phyloP scores from a whole-genome alignment of 1,284 basidiomycete species.

The Puccinia horiana region DNA sequence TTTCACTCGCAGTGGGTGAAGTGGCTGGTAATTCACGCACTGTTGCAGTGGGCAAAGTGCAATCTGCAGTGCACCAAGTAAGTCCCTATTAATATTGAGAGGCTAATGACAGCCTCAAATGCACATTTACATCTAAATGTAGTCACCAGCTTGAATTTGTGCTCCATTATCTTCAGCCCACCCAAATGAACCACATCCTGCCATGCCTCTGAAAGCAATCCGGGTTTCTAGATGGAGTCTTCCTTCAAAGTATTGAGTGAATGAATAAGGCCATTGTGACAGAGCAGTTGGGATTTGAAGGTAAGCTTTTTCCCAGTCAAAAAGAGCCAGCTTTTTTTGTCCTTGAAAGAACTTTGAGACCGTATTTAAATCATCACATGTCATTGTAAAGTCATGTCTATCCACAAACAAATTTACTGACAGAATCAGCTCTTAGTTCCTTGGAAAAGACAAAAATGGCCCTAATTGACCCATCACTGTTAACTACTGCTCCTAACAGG shows the following conservation, averaged over 20 bases:
- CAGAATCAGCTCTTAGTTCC: neutral
- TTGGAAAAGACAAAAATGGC: neutral
- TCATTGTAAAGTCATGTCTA: neutral
- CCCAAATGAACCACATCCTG: conserved; percentile 5
- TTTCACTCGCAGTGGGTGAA: no score
- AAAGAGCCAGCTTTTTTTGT: neutral
- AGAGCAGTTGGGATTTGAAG: neutral
- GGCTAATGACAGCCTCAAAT: no score
- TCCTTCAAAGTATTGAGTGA: neutral
- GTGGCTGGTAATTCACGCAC: no score
- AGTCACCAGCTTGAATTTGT: neutral
- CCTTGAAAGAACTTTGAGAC: neutral
- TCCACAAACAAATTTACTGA: conserved; percentile 20
- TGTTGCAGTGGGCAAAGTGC: no score
- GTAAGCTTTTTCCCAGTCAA: conserved; percentile 30
- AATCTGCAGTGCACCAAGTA: no score
- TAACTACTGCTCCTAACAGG: neutral
- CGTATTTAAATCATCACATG: conserved; percentile 6
- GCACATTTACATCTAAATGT: no score
- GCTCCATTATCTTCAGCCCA: neutral
- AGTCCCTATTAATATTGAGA: no score
- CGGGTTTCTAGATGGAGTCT: neutral
- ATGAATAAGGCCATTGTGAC: neutral
- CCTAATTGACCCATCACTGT: neutral
- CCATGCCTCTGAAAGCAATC: neutral